Evolutionary conservation across 139 green algal genomes (phyloP).

Genomic region (Dunaliella primolecta): DNA sequence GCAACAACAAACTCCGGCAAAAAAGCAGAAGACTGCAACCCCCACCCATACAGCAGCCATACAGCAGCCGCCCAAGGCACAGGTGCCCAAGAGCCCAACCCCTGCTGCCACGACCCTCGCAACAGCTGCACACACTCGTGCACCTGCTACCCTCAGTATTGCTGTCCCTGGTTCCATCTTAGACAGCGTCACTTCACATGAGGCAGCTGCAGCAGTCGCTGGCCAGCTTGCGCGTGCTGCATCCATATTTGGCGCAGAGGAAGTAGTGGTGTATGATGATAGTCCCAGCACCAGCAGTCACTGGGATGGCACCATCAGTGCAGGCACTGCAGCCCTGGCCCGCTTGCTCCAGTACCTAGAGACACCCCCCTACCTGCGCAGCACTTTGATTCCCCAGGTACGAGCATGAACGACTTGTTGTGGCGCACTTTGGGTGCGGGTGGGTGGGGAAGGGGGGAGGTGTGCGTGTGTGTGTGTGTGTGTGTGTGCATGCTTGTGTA

Average conservation of each 20-base stretch:
- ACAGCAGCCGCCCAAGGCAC: too few relatives aligned
- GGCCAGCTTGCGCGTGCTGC: constrained; percentile 70
- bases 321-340: constrained; percentile 65
- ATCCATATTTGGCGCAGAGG: constrained; percentile 80
- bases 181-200: constrained; percentile 65
- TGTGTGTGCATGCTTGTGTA: not conserved
- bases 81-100: not conserved
- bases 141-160: constrained; percentile 61
- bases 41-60: too few relatives aligned
- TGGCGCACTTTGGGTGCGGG: too few relatives aligned
- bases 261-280: constrained; percentile 81
- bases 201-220: constrained; percentile 68
- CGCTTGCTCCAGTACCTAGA: constrained; percentile 83
- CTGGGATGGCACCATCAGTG: not conserved
- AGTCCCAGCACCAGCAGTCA: not conserved
- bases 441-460: too few relatives aligned
- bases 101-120: not conserved
- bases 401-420: too few relatives aligned
- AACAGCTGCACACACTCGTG: not conserved
- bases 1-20: too few relatives aligned
- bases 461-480: not conserved
- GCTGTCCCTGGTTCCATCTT: constrained; percentile 73
- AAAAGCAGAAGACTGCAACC: too few relatives aligned
- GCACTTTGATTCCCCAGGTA: not conserved
- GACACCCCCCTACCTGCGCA: constrained; percentile 49